These are phyloP conservation scores for Phytophthora sp. DNA, from an alignment of 352 stramenopile species.

Conservation along the genomic window DNA sequence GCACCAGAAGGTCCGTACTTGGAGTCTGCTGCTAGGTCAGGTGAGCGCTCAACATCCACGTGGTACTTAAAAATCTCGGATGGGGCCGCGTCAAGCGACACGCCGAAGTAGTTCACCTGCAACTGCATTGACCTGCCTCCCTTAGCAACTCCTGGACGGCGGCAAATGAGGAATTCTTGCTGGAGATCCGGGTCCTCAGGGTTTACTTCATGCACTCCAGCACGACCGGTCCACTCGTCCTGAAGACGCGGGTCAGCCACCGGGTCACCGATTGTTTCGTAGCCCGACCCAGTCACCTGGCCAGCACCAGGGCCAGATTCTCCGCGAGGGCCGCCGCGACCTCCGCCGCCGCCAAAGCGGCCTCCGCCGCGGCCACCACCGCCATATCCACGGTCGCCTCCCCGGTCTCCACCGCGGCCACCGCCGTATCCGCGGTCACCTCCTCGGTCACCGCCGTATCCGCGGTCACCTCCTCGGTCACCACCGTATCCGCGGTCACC, in stretches of 20 bases:
- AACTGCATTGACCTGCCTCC: slow-evolving; percentile 47
- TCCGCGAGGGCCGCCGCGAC: slow-evolving; percentile 35
- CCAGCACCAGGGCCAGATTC: slow-evolving; percentile 51
- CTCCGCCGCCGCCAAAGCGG: slow-evolving; percentile 36
- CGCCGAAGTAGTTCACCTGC: slow-evolving; percentile 69
- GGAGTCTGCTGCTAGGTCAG: slow-evolving; percentile 34
- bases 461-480: slow-evolving; percentile 10
- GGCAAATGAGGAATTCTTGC: slow-evolving; percentile 52
- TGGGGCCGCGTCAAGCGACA: slow-evolving; percentile 52
- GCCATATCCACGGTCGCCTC: slow-evolving; percentile 29
- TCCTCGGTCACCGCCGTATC: slow-evolving; percentile 10
- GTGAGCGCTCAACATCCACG: slow-evolving; percentile 58
- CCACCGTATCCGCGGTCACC: slow-evolving; percentile 12
- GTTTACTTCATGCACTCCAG: slow-evolving; percentile 38
- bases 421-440: slow-evolving; percentile 10
- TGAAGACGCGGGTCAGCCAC: slow-evolving; percentile 58
- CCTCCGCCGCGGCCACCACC: slow-evolving; percentile 36
- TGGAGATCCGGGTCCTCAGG: slow-evolving; percentile 49
- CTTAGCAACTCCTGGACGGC: slow-evolving; percentile 41
- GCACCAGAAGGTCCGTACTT: slow-evolving; percentile 56
- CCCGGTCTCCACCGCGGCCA: slow-evolving; percentile 10
- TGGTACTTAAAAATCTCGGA: slow-evolving; percentile 82
- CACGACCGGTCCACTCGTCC: slow-evolving; percentile 54
- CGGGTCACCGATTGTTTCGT: slow-evolving; percentile 54
- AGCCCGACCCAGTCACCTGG: slow-evolving; percentile 46